Conservation (phyloP, 495 filamentous ascomycete genomes). For the Bryoglossum gracile region DNA sequence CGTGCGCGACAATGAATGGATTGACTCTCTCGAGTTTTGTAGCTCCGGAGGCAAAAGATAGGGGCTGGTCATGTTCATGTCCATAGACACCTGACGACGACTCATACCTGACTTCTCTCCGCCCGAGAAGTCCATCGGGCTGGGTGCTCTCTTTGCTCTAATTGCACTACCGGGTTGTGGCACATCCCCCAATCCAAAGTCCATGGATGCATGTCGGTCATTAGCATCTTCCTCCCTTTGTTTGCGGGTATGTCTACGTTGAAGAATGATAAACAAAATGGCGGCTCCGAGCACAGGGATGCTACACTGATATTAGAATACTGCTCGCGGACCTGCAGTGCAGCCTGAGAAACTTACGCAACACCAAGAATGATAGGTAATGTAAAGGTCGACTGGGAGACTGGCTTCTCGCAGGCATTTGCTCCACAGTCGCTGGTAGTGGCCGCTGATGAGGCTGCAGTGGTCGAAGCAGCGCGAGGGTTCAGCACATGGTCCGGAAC, state of each 20-base stretch:
- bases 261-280: constrained; percentile 64
- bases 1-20: constrained; percentile 74
- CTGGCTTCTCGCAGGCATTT: constrained; percentile 45
- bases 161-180: constrained; percentile 30
- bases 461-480: constrained; percentile 7
- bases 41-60: constrained; percentile 83
- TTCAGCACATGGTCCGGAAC: constrained; percentile 19
- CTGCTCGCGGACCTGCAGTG: neutral
- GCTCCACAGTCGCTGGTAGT: constrained; percentile 6
- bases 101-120: constrained; percentile 48
- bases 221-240: constrained; percentile 71
- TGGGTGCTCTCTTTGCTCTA: neutral
- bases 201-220: constrained; percentile 86
- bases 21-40: constrained; percentile 72
- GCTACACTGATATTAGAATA: constrained; percentile 40
- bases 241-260: constrained; percentile 66
- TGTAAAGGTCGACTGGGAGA: constrained; percentile 48
- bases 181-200: constrained; percentile 72
- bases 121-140: constrained; percentile 35
- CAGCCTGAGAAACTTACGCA: constrained; percentile 54
- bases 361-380: constrained; percentile 74
- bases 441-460: neutral
- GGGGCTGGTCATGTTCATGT: constrained; percentile 72
- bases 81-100: constrained; percentile 70
- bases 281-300: constrained; percentile 68